Evolutionary conservation across 208 protist genomes (phyloP).

Genomic region (Lotmaria passim): DNA sequence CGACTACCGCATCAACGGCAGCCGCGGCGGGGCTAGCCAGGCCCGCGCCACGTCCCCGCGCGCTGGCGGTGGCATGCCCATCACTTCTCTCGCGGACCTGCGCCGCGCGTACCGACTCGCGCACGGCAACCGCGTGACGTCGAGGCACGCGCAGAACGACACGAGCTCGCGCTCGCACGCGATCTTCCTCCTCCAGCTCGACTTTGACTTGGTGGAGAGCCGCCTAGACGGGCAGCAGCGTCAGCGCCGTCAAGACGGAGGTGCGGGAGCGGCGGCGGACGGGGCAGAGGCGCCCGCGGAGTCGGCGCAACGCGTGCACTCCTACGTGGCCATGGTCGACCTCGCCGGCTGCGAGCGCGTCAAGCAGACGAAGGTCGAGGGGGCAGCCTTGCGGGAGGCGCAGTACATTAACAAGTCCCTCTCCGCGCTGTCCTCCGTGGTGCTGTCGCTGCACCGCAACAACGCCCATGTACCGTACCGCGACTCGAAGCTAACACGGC

Average conservation of each 20-base stretch:
- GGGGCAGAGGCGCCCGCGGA: conserved; percentile 6
- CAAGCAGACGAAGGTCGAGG: conserved; percentile 90
- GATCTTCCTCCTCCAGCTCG: conserved; percentile 85
- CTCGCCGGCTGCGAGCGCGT: conserved; percentile 97
- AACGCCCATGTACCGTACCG: conserved; percentile 90
- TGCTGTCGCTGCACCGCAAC: conserved; percentile 76
- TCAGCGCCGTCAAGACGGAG: neutral
- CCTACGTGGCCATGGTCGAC: conserved; percentile 95
- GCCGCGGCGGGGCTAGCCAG: conserved; percentile 21
- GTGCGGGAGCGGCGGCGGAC: neutral
- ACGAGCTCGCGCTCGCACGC: conserved; percentile 88
- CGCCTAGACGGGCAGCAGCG: neutral
- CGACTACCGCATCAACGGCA: conserved; percentile 30
- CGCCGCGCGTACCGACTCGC: conserved; percentile 68
- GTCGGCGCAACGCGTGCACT: conserved; percentile 46
- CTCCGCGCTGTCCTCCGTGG: conserved; percentile 83
- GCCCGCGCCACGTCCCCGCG: neutral
- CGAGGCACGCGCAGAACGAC: conserved; percentile 72
- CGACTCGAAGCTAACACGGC: conserved; percentile 91
- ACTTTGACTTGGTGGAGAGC: conserved; percentile 58
- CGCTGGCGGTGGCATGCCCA: conserved; percentile 64
- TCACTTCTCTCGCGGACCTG: conserved; percentile 71
- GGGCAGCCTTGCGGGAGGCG: conserved; percentile 77
- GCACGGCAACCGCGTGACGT: conserved; percentile 78
- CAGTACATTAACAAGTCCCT: conserved; percentile 94